phyloP scores from a whole-genome alignment of 495 filamentous ascomycete species.

The Xylaria sp. region DNA sequence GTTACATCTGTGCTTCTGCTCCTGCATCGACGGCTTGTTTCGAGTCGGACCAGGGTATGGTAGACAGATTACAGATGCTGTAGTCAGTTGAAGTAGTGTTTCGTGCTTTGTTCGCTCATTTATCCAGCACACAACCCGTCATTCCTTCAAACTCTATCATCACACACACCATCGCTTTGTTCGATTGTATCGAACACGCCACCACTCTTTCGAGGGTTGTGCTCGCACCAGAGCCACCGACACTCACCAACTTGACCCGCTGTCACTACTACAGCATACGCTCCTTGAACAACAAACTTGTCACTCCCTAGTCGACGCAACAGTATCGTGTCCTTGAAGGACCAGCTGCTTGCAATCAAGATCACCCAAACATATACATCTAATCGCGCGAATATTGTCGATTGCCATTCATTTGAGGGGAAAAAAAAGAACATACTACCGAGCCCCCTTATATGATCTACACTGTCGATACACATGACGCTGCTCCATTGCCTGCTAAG shows the following conservation, averaged over 20 bases:
- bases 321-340: slow-evolving; percentile 25
- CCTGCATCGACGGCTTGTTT: slow-evolving; percentile 20
- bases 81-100: neutral
- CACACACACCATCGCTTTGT: slow-evolving; percentile 22
- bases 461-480: neutral
- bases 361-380: neutral
- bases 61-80: slow-evolving; percentile 1
- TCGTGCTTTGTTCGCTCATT: slow-evolving; percentile 16
- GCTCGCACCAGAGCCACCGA: neutral
- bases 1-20: neutral
- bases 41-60: slow-evolving; percentile 14
- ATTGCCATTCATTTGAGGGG: slow-evolving; percentile 5
- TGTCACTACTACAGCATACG: slow-evolving; percentile 5
- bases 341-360: neutral
- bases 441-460: neutral
- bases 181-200: slow-evolving; percentile 22
- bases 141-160: slow-evolving; percentile 15
- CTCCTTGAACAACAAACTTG: slow-evolving; percentile 7
- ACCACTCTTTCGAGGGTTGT: slow-evolving; percentile 23
- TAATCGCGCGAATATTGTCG: neutral
- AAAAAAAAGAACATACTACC: neutral
- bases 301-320: slow-evolving; percentile 10
- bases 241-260: neutral
- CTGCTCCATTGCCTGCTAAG: neutral
- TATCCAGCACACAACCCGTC: neutral